Conservation (phyloP, 148 eudicot genomes). For the Rhododendron ferrugineum region DNA sequence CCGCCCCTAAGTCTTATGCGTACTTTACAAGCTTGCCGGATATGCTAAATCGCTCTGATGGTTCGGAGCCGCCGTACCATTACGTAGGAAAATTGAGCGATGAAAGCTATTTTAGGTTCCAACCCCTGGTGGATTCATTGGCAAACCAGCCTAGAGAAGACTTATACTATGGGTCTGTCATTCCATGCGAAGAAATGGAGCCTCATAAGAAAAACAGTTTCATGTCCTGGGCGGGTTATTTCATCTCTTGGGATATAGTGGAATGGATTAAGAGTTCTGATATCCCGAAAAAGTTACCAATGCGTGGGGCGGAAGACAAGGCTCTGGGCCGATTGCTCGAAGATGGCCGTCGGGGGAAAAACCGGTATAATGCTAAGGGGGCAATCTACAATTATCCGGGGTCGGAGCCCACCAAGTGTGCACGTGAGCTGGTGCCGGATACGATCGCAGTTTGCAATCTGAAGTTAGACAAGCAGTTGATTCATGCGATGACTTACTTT, state of each 20-base stretch:
- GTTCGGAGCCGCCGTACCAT: conserved; percentile 63
- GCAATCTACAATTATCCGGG: conserved; percentile 84
- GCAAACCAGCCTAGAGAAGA: conserved; percentile 64
- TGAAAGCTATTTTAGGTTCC: conserved; percentile 57
- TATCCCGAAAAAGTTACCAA: conserved; percentile 40
- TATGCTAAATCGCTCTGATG: conserved; percentile 26
- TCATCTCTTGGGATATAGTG: conserved; percentile 79
- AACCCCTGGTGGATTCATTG: conserved; percentile 56
- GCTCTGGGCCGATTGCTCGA: conserved; percentile 69
- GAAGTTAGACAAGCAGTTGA: conserved; percentile 76
- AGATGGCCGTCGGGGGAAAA: conserved; percentile 51
- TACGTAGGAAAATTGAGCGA: conserved; percentile 80
- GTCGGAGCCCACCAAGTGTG: conserved; percentile 46
- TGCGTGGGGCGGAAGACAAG: conserved; percentile 74
- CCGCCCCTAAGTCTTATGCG: conserved; percentile 70
- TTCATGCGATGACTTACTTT: conserved; percentile 57
- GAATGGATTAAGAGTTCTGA: conserved; percentile 75
- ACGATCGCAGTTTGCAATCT: conserved; percentile 71
- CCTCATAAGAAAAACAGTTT: conserved; percentile 46
- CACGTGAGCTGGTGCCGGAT: conserved; percentile 75
- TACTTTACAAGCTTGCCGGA: conserved; percentile 77
- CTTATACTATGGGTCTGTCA: conserved; percentile 80
- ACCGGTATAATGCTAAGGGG: conserved; percentile 82
- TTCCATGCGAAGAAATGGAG: conserved; percentile 83
- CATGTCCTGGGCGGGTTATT: conserved; percentile 88